Conservation (phyloP, 2,329 filamentous ascomycete species). For the Ascochyta koolunga region DNA sequence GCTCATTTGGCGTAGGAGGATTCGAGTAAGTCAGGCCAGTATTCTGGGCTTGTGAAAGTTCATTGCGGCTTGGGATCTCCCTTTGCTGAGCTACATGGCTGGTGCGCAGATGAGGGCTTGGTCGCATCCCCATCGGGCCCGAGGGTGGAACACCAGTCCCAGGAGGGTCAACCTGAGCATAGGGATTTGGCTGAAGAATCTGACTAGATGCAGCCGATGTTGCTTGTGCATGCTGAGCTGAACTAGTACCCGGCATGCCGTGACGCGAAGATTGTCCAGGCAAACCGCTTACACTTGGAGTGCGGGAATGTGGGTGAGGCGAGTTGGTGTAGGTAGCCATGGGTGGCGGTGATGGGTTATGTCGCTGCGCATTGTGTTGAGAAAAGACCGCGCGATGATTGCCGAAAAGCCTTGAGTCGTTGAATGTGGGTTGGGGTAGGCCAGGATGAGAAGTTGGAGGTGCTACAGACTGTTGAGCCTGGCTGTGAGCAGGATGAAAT, state of each 20-base stretch:
- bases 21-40: conserved; percentile 40
- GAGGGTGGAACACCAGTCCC: conserved; percentile 33
- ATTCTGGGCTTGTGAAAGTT: conserved; percentile 42
- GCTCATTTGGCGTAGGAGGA: conserved; percentile 41
- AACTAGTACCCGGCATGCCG: conserved; percentile 26
- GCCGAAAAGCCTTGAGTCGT: conserved; percentile 27
- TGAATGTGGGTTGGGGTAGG: conserved; percentile 33
- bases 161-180: conserved; percentile 46
- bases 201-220: conserved; percentile 29
- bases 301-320: conserved; percentile 43
- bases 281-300: conserved; percentile 42
- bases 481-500: conserved; percentile 34
- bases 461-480: conserved; percentile 31
- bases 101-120: conserved; percentile 43
- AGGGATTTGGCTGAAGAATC: conserved; percentile 47
- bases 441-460: conserved; percentile 37
- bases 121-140: conserved; percentile 45
- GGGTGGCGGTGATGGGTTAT: conserved; percentile 45
- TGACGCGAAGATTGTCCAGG: conserved; percentile 33
- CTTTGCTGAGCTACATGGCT: conserved; percentile 37
- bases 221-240: conserved; percentile 28
- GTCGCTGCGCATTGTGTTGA: conserved; percentile 40
- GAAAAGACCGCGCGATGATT: conserved; percentile 42
- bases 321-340: conserved; percentile 37
- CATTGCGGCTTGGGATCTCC: conserved; percentile 38